Conservation (phyloP, 805 yeast species). For the Lachancea meyersii region DNA sequence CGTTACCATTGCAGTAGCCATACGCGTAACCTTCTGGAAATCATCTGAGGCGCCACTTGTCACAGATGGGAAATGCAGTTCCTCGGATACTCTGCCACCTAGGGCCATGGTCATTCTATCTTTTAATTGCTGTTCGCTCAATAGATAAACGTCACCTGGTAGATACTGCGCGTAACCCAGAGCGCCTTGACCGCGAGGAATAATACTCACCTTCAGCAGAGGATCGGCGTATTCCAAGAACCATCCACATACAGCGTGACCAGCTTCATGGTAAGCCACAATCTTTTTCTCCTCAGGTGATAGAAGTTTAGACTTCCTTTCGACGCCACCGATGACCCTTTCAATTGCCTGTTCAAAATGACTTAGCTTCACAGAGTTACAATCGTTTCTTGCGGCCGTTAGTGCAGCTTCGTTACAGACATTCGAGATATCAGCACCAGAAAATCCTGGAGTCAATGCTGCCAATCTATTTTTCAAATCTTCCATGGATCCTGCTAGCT, state of each 20-base stretch:
- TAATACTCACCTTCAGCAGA: slow-evolving; percentile 82
- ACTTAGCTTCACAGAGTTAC: slow-evolving; percentile 50
- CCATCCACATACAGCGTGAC: slow-evolving; percentile 97
- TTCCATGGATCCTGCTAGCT: slow-evolving; percentile 43
- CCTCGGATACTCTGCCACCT: slow-evolving; percentile 91
- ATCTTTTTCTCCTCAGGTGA: slow-evolving; percentile 74
- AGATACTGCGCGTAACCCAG: slow-evolving; percentile 93
- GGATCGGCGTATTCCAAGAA: slow-evolving; percentile 84
- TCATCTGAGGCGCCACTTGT: slow-evolving; percentile 93
- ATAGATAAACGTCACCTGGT: slow-evolving; percentile 81
- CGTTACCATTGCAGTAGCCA: slow-evolving; percentile 87
- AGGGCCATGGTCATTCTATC: slow-evolving; percentile 92
- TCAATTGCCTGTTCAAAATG: slow-evolving; percentile 93
- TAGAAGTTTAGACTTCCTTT: slow-evolving; percentile 72
- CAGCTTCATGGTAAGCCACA: slow-evolving; percentile 95
- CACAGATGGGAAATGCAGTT: slow-evolving; percentile 76
- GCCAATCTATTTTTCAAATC: slow-evolving; percentile 77
- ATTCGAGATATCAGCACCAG: slow-evolving; percentile 95
- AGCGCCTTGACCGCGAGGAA: slow-evolving; percentile 93
- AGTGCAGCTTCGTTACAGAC: slow-evolving; percentile 92
- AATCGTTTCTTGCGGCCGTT: slow-evolving; percentile 78
- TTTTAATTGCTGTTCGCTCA: slow-evolving; percentile 65
- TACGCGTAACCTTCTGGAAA: slow-evolving; percentile 81
- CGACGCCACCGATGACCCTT: slow-evolving; percentile 91
- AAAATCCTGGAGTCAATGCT: slow-evolving; percentile 89